A percentile compares a stretch with the other conserved stretches of the same genome.
phyloP scores from a whole-genome alignment of 2,329 filamentous ascomycete species.

The Xylaria hypoxylon region DNA sequence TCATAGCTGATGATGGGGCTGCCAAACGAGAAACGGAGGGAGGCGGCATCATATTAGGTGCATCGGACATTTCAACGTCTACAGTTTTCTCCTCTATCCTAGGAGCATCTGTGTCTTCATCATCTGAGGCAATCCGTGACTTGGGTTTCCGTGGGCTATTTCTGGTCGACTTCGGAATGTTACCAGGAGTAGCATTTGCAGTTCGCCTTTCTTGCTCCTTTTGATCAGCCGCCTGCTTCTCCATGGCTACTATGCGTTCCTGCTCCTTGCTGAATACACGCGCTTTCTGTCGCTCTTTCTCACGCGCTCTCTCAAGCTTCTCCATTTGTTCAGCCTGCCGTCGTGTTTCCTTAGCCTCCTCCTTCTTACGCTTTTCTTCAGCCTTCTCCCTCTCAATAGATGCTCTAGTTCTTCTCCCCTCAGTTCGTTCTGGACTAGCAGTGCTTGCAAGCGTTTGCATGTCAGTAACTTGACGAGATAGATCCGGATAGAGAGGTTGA shows the following conservation, averaged over 20 bases:
- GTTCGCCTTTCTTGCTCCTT: constrained; percentile 62
- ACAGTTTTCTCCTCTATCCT: constrained; percentile 50
- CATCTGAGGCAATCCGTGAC: constrained; percentile 47
- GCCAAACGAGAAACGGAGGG: constrained; percentile 68
- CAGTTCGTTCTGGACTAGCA: constrained; percentile 58
- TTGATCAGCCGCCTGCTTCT: constrained; percentile 64
- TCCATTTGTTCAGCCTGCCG: constrained; percentile 69
- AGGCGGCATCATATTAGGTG: constrained; percentile 67
- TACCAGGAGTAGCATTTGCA: constrained; percentile 53
- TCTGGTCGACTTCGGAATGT: constrained; percentile 59
- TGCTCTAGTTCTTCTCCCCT: constrained; percentile 65
- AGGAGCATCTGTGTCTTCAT: constrained; percentile 49
- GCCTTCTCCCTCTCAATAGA: constrained; percentile 69
- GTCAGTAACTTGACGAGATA: constrained; percentile 55
- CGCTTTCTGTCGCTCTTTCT: constrained; percentile 77
- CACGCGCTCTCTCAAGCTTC: constrained; percentile 74
- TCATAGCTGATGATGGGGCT: constrained; percentile 60
- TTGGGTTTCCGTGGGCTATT: constrained; percentile 66
- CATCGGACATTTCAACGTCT: constrained; percentile 67
- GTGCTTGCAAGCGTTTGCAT: constrained; percentile 49
- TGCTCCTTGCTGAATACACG: constrained; percentile 68
- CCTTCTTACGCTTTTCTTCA: constrained; percentile 73
- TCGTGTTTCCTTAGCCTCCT: constrained; percentile 70
- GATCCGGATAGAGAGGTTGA: constrained; percentile 60
- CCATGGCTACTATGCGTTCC: constrained; percentile 64